phyloP scores from a whole-genome alignment of 2,329 filamentous ascomycete species.

The Alternaria sp. region DNA sequence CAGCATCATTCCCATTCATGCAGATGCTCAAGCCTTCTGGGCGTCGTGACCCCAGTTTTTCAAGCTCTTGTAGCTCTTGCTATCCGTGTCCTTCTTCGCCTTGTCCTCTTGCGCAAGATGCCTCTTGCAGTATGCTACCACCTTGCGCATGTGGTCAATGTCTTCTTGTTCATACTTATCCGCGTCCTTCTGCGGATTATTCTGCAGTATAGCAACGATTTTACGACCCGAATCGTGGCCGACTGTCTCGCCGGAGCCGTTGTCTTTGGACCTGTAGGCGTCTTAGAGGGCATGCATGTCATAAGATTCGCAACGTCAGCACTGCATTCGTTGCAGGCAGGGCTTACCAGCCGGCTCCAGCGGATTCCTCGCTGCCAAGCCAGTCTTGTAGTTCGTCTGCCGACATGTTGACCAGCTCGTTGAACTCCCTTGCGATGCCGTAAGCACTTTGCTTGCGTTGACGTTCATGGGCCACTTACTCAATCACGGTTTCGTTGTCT shows the following conservation, averaged over 20 bases:
- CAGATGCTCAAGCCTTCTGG: slow-evolving; percentile 28
- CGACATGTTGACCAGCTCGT: slow-evolving; percentile 71
- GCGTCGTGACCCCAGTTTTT: slow-evolving; percentile 48
- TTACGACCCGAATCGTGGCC: slow-evolving; percentile 68
- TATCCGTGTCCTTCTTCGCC: slow-evolving; percentile 62
- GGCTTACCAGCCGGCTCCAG: slow-evolving; percentile 62
- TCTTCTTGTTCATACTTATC: slow-evolving; percentile 64
- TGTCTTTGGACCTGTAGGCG: slow-evolving; percentile 52
- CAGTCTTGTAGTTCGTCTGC: slow-evolving; percentile 66
- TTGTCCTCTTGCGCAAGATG: slow-evolving; percentile 70
- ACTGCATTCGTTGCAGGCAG: neutral
- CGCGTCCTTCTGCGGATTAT: slow-evolving; percentile 65
- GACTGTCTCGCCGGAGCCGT: slow-evolving; percentile 64
- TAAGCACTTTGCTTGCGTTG: neutral
- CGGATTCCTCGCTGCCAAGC: slow-evolving; percentile 66
- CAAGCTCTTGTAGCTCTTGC: slow-evolving; percentile 58
- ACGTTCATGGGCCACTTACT: slow-evolving; percentile 39
- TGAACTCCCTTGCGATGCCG: slow-evolving; percentile 62
- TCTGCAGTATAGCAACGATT: slow-evolving; percentile 68
- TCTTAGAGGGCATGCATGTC: neutral
- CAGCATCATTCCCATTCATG: neutral
- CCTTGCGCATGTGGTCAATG: slow-evolving; percentile 67
- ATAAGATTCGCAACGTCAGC: neutral
- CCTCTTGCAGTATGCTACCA: slow-evolving; percentile 70
- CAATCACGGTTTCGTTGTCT: slow-evolving; percentile 58